phyloP scores from a whole-genome alignment of 495 filamentous ascomycete species.

The Letharia columbiana region DNA sequence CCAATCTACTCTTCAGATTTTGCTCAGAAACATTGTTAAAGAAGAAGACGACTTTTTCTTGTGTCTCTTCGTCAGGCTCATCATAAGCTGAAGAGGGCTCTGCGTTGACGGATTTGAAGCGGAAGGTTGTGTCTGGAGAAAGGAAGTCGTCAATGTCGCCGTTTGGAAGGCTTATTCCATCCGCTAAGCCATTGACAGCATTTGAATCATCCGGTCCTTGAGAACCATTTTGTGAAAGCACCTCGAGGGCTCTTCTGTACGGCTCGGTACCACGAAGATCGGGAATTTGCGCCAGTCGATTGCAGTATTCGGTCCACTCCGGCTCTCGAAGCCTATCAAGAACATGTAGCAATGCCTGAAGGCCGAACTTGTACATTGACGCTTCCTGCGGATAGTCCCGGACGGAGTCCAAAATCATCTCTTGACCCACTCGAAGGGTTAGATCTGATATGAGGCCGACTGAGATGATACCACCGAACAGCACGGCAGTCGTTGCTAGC shows the following conservation, averaged over 20 bases:
- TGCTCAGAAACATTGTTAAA: conserved; percentile 91
- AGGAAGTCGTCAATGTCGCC: conserved; percentile 55
- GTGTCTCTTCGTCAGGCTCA: conserved; percentile 73
- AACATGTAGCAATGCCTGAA: conserved; percentile 91
- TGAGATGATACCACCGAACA: conserved; percentile 95
- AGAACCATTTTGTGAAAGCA: conserved; percentile 54
- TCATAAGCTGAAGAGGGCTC: conserved; percentile 58
- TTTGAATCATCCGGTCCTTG: conserved; percentile 22
- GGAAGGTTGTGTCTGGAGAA: conserved; percentile 44
- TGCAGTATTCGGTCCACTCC: conserved; percentile 89
- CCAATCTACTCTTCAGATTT: conserved; percentile 74
- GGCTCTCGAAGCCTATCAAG: conserved; percentile 55
- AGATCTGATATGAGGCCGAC: conserved; percentile 82
- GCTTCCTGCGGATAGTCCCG: conserved; percentile 68
- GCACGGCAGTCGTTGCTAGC: conserved; percentile 84
- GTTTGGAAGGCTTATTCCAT: conserved; percentile 45
- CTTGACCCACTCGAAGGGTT: conserved; percentile 80
- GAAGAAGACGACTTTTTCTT: conserved; percentile 90
- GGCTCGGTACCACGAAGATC: conserved; percentile 76
- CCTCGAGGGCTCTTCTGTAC: conserved; percentile 71
- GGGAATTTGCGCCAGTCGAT: conserved; percentile 68
- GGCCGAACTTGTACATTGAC: conserved; percentile 95
- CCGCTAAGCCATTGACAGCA: conserved; percentile 33
- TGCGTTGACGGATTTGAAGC: conserved; percentile 66
- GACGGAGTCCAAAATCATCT: conserved; percentile 94